Conservation (phyloP, 2,329 filamentous ascomycete genomes). For the Thermoascus crustaceus region DNA sequence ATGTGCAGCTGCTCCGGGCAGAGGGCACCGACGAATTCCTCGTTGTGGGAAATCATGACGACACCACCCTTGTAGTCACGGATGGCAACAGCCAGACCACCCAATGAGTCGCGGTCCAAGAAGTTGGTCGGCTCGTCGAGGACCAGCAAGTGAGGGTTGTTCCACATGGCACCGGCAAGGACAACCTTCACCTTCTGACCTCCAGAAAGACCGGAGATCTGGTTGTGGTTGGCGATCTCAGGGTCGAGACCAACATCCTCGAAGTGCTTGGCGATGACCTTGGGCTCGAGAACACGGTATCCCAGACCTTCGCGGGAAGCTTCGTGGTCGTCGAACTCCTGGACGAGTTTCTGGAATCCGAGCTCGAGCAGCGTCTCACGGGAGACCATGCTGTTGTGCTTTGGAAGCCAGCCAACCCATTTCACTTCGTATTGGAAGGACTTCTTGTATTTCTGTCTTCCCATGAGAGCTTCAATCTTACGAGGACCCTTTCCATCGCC, state of each 20-base stretch:
- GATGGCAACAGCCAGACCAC: conserved; percentile 93
- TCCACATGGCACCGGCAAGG: conserved; percentile 93
- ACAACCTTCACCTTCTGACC: conserved; percentile 99
- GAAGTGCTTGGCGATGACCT: conserved; percentile 95
- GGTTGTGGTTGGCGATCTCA: conserved; percentile 97
- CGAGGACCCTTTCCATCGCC: conserved; percentile 70
- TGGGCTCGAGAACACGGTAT: conserved; percentile 86
- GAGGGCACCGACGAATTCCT: conserved; percentile 93
- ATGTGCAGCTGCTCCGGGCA: conserved; percentile 97
- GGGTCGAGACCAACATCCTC: conserved; percentile 93
- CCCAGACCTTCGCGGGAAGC: conserved; percentile 96
- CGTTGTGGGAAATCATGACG: conserved; percentile 99
- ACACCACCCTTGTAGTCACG: conserved; percentile 97
- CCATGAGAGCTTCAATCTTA: conserved; percentile 81
- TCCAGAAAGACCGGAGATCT: conserved; percentile 90
- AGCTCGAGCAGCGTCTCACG: conserved; percentile 80
- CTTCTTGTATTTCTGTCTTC: conserved; percentile 98
- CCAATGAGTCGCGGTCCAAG: conserved; percentile 94
- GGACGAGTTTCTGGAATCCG: conserved; percentile 86
- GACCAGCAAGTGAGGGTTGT: conserved; percentile 94
- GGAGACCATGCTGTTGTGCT: conserved; percentile 86
- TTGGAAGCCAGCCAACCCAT: conserved; percentile 82
- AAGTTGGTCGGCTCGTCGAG: conserved; percentile 99
- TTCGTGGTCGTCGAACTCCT: conserved; percentile 98
- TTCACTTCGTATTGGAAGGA: conserved; percentile 98